Base-by-base conservation (phyloP, 257 asterid species). In the Rhazya stricta region DNA sequence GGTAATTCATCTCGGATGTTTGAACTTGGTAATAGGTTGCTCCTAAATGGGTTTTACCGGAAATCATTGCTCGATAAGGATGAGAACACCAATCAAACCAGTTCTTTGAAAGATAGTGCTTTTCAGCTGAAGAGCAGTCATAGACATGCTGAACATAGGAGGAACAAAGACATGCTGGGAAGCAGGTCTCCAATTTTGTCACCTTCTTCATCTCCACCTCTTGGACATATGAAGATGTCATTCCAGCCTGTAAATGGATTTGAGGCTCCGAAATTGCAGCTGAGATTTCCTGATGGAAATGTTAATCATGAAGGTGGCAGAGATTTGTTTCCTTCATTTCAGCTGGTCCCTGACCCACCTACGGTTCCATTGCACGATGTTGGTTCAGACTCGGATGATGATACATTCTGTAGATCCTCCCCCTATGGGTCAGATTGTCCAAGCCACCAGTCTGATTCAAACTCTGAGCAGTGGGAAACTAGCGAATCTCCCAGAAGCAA, bases 151-250 rank as follows among this genome's bases (percentile, higher is more conserved):
- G 73, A 81, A 13, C 39, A 58, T 77, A 81, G 85, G 76, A 83
- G 85, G 81, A 78, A 79, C 56, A 85, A 76, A 76, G 86, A 79
- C 75, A 80, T 77, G 71, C 78, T 81, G 68, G 82, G 87, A 79
- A 84, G 84, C 65, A 82, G 79, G 76, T 85, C 91, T 79, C 89
- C 88, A 34, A 51, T 76, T 42, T 69, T 83, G 32, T 90, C 99
- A 13, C 97, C 97, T 72, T 76, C 94, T 65, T 81, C 92, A 43
- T 94, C 99, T 46, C 99, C 99, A 32, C 98, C 96, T 15, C 96
- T 95, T 61, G 90, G 85, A 76, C 98, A 91, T 87, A 95, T 92
- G 98, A 92, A 91, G 84, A 86, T 95, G 80, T 89, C 97, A 16
- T 91, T 95, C 86, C 94, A 91, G 65, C 99, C 98, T 34, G 79